Evolutionary conservation across 192 early-diverging fungal species (phyloP).

Genomic region (Coemansia sp.): DNA sequence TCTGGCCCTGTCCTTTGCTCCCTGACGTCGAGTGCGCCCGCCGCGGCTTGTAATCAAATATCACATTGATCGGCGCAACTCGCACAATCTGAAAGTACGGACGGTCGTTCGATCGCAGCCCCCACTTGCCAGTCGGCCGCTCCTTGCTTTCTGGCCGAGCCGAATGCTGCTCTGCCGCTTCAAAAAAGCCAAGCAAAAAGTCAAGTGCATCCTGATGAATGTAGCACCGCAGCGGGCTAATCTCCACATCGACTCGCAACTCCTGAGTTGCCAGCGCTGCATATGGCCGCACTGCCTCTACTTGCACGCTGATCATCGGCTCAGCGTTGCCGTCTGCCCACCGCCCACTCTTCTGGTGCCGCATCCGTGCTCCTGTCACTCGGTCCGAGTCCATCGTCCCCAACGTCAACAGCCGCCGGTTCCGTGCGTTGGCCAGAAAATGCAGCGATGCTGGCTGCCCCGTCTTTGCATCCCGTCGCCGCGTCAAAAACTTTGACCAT

Average conservation of each 20-base stretch:
- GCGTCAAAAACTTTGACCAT: conserved; percentile 55
- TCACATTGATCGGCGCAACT: conserved; percentile 74
- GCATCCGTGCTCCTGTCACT: conserved; percentile 37
- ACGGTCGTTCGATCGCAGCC: conserved; percentile 12
- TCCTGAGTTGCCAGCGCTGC: conserved; percentile 38
- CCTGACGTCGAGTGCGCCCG: conserved; percentile 66
- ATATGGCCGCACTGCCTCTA: conserved; percentile 53
- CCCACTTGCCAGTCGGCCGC: conserved; percentile 7
- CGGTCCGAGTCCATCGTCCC: conserved; percentile 47
- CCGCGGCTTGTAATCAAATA: conserved; percentile 98
- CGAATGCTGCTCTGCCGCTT: conserved; percentile 22
- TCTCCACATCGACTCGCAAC: conserved; percentile 56
- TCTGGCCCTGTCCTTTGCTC: background rate
- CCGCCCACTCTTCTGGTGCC: conserved; percentile 32
- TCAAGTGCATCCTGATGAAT: conserved; percentile 92
- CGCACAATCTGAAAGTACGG: conserved; percentile 63
- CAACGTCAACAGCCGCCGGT: conserved; percentile 44
- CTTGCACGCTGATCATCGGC: conserved; percentile 39
- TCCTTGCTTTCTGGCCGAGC: background rate
- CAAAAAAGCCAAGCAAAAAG: conserved; percentile 81
- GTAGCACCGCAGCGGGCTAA: conserved; percentile 82
- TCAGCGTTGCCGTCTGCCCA: conserved; percentile 45
- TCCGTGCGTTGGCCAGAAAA: conserved; percentile 41
- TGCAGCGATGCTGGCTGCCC: conserved; percentile 47
- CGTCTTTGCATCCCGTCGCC: conserved; percentile 43